Base-by-base conservation (phyloP, 2,329 filamentous ascomycete genomes). In the Apiospora marii region DNA sequence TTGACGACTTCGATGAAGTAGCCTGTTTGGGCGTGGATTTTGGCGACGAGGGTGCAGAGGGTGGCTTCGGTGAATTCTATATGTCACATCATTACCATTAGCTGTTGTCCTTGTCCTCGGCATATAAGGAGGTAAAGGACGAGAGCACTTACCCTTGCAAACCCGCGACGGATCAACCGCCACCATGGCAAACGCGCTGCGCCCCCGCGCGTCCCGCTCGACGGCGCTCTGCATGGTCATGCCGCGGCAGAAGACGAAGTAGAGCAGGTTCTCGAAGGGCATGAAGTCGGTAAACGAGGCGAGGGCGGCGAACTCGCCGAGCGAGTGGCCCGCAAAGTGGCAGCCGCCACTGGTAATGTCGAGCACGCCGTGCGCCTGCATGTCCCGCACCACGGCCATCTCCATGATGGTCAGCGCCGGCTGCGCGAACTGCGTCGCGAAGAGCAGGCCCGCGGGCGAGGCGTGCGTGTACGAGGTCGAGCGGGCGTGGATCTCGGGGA, bases 341-440 rank as follows among this genome's bases (percentile, higher is more conserved):
- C 73, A 75, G n/a, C 74, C 70, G 4, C 27, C 27, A 4, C 27
- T 30, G 13, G 22, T 30, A 2, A 73, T 64, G 43, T 72, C 73
- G 27, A 83, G 74, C 10, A 81, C 74, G 0, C 80, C 80, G n/a
- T 75, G 73, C 0, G 77, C 72, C 30, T 72, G 68, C 72, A 82
- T 73, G 70, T 82, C 79, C 24, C 76, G 74, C 58, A 78, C 78
- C 4, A 67, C 73, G 0, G 81, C 81, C 72, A 76, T 75, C 69
- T 81, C 77, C 73, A 80, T 76, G 5, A 82, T 68, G 1, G 75
- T 76, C 16, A 83, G 70, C 6, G 80, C 80, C 1, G 79, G 80
- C 73, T 83, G 81, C 3, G 81, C 76, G 71, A 83, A 83, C 71
- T 82, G 79, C 22, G 81, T 83, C 0, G 79, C 73, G 53, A 76